A percentile compares a stretch with the other conserved stretches of the same genome.
phyloP scores from a whole-genome alignment of 2,329 filamentous ascomycete species.

The Ceratocystis papillata region DNA sequence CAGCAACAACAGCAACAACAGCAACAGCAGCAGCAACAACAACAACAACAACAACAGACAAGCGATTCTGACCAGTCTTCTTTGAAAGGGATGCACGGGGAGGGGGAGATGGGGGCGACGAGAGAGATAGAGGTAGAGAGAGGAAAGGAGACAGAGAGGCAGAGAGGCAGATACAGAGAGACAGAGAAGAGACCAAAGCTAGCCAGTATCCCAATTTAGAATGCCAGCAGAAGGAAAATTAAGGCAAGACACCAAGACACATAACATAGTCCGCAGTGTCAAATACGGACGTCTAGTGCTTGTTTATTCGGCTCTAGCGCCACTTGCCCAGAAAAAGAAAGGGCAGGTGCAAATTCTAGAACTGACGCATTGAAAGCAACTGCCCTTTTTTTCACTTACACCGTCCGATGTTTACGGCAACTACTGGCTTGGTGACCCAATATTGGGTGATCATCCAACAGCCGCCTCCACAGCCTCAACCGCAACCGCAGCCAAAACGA shows the following conservation, averaged over 20 bases:
- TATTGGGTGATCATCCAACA: neutral
- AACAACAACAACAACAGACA: neutral
- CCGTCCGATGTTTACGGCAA: slow-evolving; percentile 12
- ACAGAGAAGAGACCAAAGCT: neutral
- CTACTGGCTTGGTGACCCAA: neutral
- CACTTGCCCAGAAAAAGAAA: neutral
- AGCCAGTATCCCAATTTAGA: neutral
- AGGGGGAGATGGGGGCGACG: no score
- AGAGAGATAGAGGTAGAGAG: no score
- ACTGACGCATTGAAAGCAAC: neutral
- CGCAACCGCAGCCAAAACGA: no score
- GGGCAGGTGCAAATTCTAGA: neutral
- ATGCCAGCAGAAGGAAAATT: neutral
- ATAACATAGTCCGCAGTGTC: no score
- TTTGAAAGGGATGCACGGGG: no score
- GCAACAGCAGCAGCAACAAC: no score
- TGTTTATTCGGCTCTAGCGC: neutral
- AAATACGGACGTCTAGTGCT: neutral
- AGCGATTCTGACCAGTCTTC: neutral
- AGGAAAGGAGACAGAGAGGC: no score
- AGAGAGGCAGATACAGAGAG: neutral
- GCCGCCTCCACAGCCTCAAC: neutral
- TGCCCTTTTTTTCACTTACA: neutral
- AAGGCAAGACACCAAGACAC: neutral
- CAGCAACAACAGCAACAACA: neutral